These are phyloP conservation scores for Malassezia arunalokei DNA, from an alignment of 1,284 basidiomycete species.

Conservation along the genomic window DNA sequence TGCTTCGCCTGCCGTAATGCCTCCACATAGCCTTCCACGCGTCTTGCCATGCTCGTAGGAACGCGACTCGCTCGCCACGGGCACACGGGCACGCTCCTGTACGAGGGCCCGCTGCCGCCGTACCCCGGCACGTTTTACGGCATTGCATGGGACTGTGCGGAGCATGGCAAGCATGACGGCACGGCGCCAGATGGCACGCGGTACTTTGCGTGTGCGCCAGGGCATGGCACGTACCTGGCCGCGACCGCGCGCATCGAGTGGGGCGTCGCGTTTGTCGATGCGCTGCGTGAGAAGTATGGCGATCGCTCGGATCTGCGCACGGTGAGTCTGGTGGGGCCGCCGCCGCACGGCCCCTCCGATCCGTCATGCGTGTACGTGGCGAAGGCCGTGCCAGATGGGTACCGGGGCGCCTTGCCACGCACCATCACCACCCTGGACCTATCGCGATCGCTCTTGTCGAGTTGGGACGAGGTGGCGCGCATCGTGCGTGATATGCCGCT, in stretches of 20 bases:
- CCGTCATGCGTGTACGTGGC: not conserved
- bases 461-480: slow-evolving; percentile 59
- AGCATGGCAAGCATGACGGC: slow-evolving; percentile 75
- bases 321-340: slow-evolving; percentile 5
- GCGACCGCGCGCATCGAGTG: slow-evolving; percentile 20
- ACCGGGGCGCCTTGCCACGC: not conserved
- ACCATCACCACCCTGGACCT: slow-evolving; percentile 69
- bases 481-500: slow-evolving; percentile 61
- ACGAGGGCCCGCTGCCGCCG: slow-evolving; percentile 57
- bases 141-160: slow-evolving; percentile 81
- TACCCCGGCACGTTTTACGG: slow-evolving; percentile 71
- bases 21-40: too few species aligned
- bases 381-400: not conserved
- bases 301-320: not conserved
- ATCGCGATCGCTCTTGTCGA: slow-evolving; percentile 62
- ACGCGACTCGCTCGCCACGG: slow-evolving; percentile 22
- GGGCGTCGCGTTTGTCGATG: slow-evolving; percentile 58
- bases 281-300: slow-evolving; percentile 50
- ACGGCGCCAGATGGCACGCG: slow-evolving; percentile 57
- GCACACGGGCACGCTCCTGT: slow-evolving; percentile 55
- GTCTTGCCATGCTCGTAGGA: slow-evolving; percentile 10
- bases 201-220: slow-evolving; percentile 55
- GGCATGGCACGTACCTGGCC: slow-evolving; percentile 27
- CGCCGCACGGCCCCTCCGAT: slow-evolving; percentile 4
- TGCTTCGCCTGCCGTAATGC: slow-evolving; percentile 11